Conservation (phyloP, 805 yeast species). For the Danielia oregonensis region DNA sequence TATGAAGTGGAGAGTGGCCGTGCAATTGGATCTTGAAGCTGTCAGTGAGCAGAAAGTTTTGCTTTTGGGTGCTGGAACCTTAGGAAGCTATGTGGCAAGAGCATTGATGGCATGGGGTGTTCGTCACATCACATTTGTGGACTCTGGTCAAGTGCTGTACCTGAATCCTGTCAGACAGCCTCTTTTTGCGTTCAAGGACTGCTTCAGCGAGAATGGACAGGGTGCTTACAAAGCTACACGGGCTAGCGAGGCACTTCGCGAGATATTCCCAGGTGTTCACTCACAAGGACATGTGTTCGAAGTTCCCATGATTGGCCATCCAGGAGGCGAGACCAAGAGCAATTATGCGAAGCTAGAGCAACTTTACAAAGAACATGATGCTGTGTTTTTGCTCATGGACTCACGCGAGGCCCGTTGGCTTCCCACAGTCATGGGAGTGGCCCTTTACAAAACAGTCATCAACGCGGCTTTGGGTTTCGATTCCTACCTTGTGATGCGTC, state of each 20-base stretch:
- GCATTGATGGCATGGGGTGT: constrained; percentile 95
- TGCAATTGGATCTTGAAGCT: constrained; percentile 66
- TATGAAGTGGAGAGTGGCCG: constrained; percentile 96
- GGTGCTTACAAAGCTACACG: constrained; percentile 73
- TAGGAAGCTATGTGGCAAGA: constrained; percentile 89
- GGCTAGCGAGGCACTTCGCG: constrained; percentile 71
- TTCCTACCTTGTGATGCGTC: constrained; percentile 89
- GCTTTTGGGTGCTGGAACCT: constrained; percentile 92
- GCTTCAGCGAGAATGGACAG: constrained; percentile 51
- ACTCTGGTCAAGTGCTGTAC: constrained; percentile 82
- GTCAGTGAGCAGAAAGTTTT: constrained; percentile 62
- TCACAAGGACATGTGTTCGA: constrained; percentile 62
- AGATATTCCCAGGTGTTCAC: constrained; percentile 74
- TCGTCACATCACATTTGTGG: constrained; percentile 78
- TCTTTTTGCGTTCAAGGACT: constrained; percentile 75
- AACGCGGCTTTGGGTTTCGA: constrained; percentile 97
- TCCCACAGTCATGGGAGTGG: constrained; percentile 81
- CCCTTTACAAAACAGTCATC: constrained; percentile 66
- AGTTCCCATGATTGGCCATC: constrained; percentile 97
- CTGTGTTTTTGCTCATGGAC: constrained; percentile 79
- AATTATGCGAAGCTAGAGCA: constrained; percentile 52
- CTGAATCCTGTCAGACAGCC: constrained; percentile 97
- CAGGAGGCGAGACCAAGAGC: constrained; percentile 43
- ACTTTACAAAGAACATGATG: constrained; percentile 68
- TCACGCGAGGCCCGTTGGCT: constrained; percentile 96